Base-by-base conservation (phyloP, 2,329 filamentous ascomycete species). In the Sclerotinia glacialis region DNA sequence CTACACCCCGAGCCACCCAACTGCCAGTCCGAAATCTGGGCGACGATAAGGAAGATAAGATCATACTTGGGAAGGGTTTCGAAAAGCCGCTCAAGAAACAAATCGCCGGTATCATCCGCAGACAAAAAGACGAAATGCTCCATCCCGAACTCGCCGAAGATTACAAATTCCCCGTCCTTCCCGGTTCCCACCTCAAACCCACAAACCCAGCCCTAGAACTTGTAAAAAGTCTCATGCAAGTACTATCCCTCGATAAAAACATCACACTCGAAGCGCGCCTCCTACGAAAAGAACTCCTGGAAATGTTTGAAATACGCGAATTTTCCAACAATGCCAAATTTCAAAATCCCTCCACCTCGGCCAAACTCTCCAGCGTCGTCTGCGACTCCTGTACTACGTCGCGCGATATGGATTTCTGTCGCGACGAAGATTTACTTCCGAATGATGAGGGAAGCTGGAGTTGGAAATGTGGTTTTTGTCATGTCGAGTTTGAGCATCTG, bases 231-330 rank as follows among this genome's bases (percentile, higher is more conserved):
- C 85, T 99, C 53, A 96, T 96, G 87, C 94, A 98, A 76, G 90
- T 99, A 12, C 83, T 99, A 6, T 91, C 87, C 44, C 85, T 99
- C 0, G 95, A 97, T 79, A 95, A 94, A 78, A 92, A 92, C 72
- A 95, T 96, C 73, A 89, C 88, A 0, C 86, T 96, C 58, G 94
- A 98, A 78, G 93, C 92, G 3, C 88, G 95, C 7, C 82, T 96
- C 1, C 83, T 99, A 0, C 88, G 96, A 64, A 96, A 96, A 73
- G 94, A 98, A 68, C 83, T 99, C 0, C 85, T 99, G 0, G 85
- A 89, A 12, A 83, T 98, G 63, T 97, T 99, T 77, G 95, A 99
- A 66, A 88, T 99, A 64, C 90, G 93, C 72, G 95, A 99, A 78
- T 99, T 99, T 80, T 91, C 89, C 77, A 85, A 89, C 64, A 92